These are phyloP conservation scores for Dicorynia guianensis DNA, from an alignment of 306 rosid genomes.

Conservation along the genomic window DNA sequence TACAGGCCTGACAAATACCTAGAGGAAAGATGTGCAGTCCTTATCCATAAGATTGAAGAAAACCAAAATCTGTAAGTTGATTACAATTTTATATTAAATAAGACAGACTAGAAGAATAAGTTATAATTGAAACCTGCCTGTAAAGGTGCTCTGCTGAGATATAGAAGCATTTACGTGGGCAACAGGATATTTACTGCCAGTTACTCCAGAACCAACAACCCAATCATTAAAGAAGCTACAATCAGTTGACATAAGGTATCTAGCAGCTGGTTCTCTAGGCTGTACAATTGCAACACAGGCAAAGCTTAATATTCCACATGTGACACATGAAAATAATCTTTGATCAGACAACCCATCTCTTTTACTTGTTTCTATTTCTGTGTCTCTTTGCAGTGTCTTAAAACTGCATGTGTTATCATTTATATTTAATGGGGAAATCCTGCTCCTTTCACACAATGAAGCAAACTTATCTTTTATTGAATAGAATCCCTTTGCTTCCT, in stretches of 20 bases:
- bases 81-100: conserved; percentile 37
- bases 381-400: conserved; percentile 45
- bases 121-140: conserved; percentile 62
- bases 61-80: neutral
- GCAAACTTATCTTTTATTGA: conserved; percentile 64
- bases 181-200: conserved; percentile 48
- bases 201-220: conserved; percentile 73
- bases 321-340: conserved; percentile 92
- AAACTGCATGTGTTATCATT: conserved; percentile 52
- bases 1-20: conserved; percentile 20
- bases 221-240: conserved; percentile 89
- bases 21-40: conserved; percentile 2
- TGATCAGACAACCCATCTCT: conserved; percentile 80
- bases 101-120: conserved; percentile 27
- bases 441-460: conserved; percentile 56
- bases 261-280: conserved; percentile 87
- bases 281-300: conserved; percentile 91
- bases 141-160: conserved; percentile 45
- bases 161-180: conserved; percentile 50
- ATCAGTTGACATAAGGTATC: conserved; percentile 91
- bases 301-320: conserved; percentile 94
- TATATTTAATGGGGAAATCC: conserved; percentile 53
- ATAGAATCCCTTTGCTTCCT: conserved; percentile 60
- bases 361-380: conserved; percentile 53
- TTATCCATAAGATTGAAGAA: conserved; percentile 39